These are phyloP conservation scores for Melanogaster broomeanus DNA, from an alignment of 768 basidiomycete genomes.

Conservation along the genomic window DNA sequence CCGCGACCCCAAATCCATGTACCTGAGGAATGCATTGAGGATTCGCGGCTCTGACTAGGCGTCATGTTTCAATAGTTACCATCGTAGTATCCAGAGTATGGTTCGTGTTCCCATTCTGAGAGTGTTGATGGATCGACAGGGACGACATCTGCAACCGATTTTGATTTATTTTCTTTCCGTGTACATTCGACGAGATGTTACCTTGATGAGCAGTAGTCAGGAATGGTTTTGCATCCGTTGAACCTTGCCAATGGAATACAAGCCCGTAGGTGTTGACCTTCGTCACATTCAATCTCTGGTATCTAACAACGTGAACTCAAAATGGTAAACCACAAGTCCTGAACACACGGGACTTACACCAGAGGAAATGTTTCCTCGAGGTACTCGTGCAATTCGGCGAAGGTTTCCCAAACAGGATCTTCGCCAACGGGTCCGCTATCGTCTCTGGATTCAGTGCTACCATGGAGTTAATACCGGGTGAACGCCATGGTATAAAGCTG, in stretches of 20 bases:
- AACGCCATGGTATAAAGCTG: background rate
- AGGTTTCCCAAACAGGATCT: constrained; percentile 36
- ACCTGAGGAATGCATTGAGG: constrained; percentile 26
- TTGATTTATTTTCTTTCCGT: background rate
- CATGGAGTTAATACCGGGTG: no score
- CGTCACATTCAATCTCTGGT: constrained; percentile 48
- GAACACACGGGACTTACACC: constrained; percentile 36
- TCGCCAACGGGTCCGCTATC: constrained; percentile 43
- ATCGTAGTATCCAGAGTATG: constrained; percentile 61
- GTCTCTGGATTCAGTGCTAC: constrained; percentile 49
- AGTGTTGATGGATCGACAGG: constrained; percentile 56
- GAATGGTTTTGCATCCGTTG: constrained; percentile 50
- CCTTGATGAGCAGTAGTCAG: constrained; percentile 56
- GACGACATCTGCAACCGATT: constrained; percentile 52
- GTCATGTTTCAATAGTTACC: constrained; percentile 28
- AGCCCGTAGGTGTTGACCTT: constrained; percentile 62
- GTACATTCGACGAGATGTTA: background rate
- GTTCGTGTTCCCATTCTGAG: constrained; percentile 56
- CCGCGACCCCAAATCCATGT: constrained; percentile 78
- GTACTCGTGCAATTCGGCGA: constrained; percentile 10
- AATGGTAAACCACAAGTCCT: constrained; percentile 10
- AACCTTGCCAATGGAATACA: constrained; percentile 57
- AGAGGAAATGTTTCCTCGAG: constrained; percentile 53
- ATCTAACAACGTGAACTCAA: constrained; percentile 31
- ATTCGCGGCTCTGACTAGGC: background rate